Evolutionary conservation across 257 asterid genomes (phyloP).

Genomic region (Lantana camara): DNA sequence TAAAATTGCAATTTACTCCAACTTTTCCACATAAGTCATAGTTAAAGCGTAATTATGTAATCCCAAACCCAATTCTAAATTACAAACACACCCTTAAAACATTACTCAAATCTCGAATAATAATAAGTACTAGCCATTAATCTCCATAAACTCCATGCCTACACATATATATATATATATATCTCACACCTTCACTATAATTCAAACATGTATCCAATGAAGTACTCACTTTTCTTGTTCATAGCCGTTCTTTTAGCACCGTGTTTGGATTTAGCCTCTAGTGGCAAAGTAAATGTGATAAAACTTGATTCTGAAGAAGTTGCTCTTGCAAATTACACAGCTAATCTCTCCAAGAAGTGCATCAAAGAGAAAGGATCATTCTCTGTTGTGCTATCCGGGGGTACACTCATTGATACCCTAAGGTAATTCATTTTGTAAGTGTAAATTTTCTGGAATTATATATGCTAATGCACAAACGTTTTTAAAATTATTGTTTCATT

Average conservation of each 20-base stretch:
- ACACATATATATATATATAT: neutral
- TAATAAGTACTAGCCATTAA: neutral
- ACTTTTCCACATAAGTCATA: too few relatives aligned
- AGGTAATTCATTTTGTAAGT: constrained; percentile 34
- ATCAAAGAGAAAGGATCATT: constrained; percentile 43
- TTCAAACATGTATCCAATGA: too few relatives aligned
- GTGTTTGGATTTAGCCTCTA: neutral
- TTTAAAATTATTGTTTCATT: too few relatives aligned
- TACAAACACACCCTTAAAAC: neutral
- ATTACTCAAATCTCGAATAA: neutral
- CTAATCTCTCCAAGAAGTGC: constrained; percentile 34
- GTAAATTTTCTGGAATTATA: neutral
- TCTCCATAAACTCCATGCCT: neutral
- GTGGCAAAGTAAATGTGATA: constrained; percentile 25
- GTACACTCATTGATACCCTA: constrained; percentile 47
- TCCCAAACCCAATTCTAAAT: neutral
- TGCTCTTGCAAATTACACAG: constrained; percentile 49
- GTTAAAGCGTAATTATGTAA: neutral
- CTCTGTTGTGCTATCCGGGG: constrained; percentile 60
- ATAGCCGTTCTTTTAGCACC: neutral
- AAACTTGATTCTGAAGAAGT: constrained; percentile 44
- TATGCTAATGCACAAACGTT: too few relatives aligned
- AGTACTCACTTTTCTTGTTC: neutral
- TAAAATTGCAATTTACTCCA: too few relatives aligned
- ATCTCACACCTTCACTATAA: neutral